Evolutionary conservation across 2,329 filamentous ascomycete species (phyloP), one percentile per base, ranked within the genome.

Genomic region (Fusarium sp.): DNA sequence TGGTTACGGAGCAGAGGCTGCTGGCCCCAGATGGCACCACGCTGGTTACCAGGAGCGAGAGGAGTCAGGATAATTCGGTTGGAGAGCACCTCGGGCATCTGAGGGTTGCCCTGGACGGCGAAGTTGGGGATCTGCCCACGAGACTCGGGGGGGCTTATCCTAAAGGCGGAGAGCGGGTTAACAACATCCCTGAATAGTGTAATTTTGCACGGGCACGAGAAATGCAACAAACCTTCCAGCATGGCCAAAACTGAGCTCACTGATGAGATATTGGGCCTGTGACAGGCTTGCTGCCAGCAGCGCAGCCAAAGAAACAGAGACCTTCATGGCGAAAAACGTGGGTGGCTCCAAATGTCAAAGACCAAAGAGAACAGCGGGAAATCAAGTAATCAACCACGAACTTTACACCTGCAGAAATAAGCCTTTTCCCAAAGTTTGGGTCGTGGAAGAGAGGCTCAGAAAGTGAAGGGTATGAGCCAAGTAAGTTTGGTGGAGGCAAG

Each of bases 51-150:
- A 7, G 94, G 94, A 49, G 90, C 90, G 15, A 94, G 91, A 13
- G 96, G 95, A 2, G 96, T 99, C 59, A 99, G 88, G 77, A 99
- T 92, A 62, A 98, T 78, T 78, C 94, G 94, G 84, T 98, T 95
- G 71, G 94, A 97, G 62, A 98, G 88, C 63, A 91, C 79, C 75
- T 91, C 87, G 70, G 89, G 88, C 36, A 79, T 72, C 66, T 82
- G 77, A 28, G 88, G 88, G 44, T 82, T 83, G 76, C 88, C 88
- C 57, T 84, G 80, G 65, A 89, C 78, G 60, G 80, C 77, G 76
- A 88, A 91, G 76, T 86, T 80, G 64, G 87, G 86, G 50, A 91
- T 80, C 56, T 79, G 78, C 26, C 80, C 79, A 52, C 85, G 75
- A 43, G 57, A 81, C 54, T 84, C 82, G 72, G 89, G 85, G 42